phyloP scores from a whole-genome alignment of 257 asterid species.

The Lavandula angustifolia region DNA sequence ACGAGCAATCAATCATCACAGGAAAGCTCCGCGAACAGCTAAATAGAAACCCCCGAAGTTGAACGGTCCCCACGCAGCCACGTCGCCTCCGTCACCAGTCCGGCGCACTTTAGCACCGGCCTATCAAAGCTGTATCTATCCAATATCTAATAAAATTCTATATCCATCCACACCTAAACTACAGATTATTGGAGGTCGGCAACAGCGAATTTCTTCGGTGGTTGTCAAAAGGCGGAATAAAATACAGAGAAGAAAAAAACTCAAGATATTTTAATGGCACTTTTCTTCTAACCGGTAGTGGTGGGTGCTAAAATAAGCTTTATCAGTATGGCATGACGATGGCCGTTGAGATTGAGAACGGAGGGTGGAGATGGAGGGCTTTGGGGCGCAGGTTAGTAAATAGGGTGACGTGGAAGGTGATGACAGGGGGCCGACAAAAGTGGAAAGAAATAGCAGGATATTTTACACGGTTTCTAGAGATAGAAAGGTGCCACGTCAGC shows the following conservation, averaged over 20 bases:
- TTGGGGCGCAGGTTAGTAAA: neutral
- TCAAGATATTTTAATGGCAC: slow-evolving; percentile 31
- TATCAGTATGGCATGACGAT: neutral
- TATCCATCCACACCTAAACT: neutral
- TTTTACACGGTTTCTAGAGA: slow-evolving; percentile 22
- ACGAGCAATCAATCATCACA: slow-evolving; percentile 17
- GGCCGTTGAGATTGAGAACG: neutral
- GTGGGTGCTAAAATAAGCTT: slow-evolving; percentile 33
- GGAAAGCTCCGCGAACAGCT: slow-evolving; percentile 26
- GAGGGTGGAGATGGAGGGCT: slow-evolving; percentile 24
- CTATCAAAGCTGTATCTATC: slow-evolving; percentile 16
- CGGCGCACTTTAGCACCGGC: slow-evolving; percentile 29
- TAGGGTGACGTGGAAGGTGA: slow-evolving; percentile 16
- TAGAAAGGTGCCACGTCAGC: slow-evolving; percentile 35
- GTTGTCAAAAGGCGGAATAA: slow-evolving; percentile 18
- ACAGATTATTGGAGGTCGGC: neutral
- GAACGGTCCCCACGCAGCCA: slow-evolving; percentile 26
- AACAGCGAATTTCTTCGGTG: slow-evolving; percentile 4
- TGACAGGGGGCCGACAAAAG: slow-evolving; percentile 20
- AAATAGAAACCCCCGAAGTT: neutral
- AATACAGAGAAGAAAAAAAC: neutral
- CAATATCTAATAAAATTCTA: neutral
- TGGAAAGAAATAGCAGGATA: slow-evolving; percentile 17
- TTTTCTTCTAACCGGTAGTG: slow-evolving; percentile 26
- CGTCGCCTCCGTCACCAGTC: slow-evolving; percentile 30